phyloP scores from a whole-genome alignment of 495 filamentous ascomycete species.

The Mytilinidion resinicola region DNA sequence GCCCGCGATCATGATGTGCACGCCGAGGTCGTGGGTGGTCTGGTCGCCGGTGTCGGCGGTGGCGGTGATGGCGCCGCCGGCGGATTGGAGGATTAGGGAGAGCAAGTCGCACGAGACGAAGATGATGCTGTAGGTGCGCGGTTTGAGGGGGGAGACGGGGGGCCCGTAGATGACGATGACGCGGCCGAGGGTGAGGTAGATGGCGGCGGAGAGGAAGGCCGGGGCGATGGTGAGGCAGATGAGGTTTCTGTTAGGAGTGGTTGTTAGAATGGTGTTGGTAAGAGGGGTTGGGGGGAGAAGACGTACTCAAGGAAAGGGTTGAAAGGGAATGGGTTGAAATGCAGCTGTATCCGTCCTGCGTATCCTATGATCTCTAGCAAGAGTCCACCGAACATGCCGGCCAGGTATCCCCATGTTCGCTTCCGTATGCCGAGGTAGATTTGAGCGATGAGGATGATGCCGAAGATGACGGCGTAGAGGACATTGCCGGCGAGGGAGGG shows the following conservation, averaged over 20 bases:
- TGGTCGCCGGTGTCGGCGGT: constrained; percentile 36
- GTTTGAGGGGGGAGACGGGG: constrained; percentile 54
- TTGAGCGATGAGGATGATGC: constrained; percentile 32
- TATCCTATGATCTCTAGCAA: constrained; percentile 24
- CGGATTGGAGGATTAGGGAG: constrained; percentile 56
- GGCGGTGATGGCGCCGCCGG: constrained; percentile 53
- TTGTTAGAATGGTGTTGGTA: not conserved
- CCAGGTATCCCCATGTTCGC: constrained; percentile 34
- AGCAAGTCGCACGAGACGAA: constrained; percentile 59
- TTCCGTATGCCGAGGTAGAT: constrained; percentile 29
- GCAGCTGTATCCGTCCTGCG: constrained; percentile 18
- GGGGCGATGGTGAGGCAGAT: constrained; percentile 58
- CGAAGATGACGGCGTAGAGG: constrained; percentile 35
- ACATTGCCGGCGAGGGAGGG: constrained; percentile 37
- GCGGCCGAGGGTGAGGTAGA: constrained; percentile 57
- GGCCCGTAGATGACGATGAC: constrained; percentile 53
- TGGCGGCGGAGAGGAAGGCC: constrained; percentile 55
- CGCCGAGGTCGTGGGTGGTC: constrained; percentile 36
- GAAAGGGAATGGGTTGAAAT: constrained; percentile 24
- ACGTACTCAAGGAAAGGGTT: constrained; percentile 8
- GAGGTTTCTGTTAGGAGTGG: constrained; percentile 52
- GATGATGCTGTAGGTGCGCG: constrained; percentile 46
- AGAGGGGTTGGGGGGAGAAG: not conserved
- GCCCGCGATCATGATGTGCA: constrained; percentile 61
- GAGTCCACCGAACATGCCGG: constrained; percentile 17